Evolutionary conservation across 2,329 filamentous ascomycete genomes (phyloP).

Genomic region (Tolypocladium capitatum): DNA sequence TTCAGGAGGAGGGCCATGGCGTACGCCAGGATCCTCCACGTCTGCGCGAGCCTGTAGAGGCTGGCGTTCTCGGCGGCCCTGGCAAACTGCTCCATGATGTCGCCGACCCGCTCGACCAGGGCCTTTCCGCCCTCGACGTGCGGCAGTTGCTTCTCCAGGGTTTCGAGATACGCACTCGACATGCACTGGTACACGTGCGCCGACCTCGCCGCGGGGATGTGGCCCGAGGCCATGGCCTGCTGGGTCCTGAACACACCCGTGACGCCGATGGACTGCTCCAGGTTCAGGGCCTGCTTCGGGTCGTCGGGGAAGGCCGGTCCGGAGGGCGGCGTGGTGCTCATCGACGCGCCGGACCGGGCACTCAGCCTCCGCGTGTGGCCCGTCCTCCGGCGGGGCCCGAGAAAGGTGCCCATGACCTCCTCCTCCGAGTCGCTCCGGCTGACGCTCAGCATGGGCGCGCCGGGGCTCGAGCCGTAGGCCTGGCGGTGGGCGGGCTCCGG

Average conservation of each 20-base stretch:
- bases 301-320: slow-evolving; percentile 16
- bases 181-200: slow-evolving; percentile 42
- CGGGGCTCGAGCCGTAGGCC: slow-evolving; percentile 35
- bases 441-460: slow-evolving; percentile 36
- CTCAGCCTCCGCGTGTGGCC: slow-evolving; percentile 29
- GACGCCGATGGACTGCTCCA: slow-evolving; percentile 45
- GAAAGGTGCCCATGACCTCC: slow-evolving; percentile 46
- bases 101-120: slow-evolving; percentile 32
- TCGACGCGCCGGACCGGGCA: slow-evolving; percentile 25
- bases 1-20: slow-evolving; percentile 40
- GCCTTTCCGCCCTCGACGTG: slow-evolving; percentile 19
- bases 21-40: slow-evolving; percentile 48
- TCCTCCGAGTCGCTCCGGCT: slow-evolving; percentile 54
- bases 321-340: slow-evolving; percentile 44
- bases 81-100: slow-evolving; percentile 44
- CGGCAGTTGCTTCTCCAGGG: slow-evolving; percentile 36
- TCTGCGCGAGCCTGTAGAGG: slow-evolving; percentile 48
- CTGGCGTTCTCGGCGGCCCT: slow-evolving; percentile 41
- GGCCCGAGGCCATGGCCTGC: slow-evolving; percentile 50
- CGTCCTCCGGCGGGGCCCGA: slow-evolving; percentile 31
- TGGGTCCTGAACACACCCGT: slow-evolving; percentile 45
- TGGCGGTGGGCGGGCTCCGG: slow-evolving; percentile 21
- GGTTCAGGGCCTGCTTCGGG: slow-evolving; percentile 29
- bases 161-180: slow-evolving; percentile 41
- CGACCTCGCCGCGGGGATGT: slow-evolving; percentile 37